Conservation (phyloP, 2,329 filamentous ascomycete genomes). For the Microcyclospora pomicola region DNA sequence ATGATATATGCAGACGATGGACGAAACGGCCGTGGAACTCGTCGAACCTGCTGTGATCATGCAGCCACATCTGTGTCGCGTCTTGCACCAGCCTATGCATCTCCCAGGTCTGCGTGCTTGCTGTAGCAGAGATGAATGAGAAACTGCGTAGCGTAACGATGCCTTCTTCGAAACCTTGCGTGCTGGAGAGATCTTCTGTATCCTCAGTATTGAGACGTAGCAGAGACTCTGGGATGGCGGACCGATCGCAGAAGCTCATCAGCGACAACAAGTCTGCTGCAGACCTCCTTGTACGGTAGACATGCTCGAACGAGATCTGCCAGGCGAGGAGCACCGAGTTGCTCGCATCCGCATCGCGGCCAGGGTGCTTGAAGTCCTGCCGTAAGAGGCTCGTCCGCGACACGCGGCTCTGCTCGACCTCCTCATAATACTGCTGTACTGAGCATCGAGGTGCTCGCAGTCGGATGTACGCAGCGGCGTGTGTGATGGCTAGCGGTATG, state of each 20-base stretch:
- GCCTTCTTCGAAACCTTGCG: conserved; percentile 6
- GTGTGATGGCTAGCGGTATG: conserved; percentile 23
- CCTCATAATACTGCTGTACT: conserved; percentile 25
- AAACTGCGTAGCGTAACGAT: conserved; percentile 4
- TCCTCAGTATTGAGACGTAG: conserved; percentile 7
- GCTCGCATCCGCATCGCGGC: conserved; percentile 6
- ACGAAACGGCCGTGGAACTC: conserved; percentile 15
- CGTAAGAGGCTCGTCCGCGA: conserved; percentile 11
- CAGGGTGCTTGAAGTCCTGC: conserved; percentile 1
- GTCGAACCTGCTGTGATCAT: conserved; percentile 14
- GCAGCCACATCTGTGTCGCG: conserved; percentile 24
- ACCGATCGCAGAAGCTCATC: conserved; percentile 34
- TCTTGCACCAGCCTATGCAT: conserved; percentile 26
- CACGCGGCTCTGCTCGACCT: conserved; percentile 23
- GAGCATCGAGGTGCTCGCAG: conserved; percentile 17
- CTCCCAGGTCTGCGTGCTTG: background rate
- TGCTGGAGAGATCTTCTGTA: background rate
- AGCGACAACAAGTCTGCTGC: conserved; percentile 32
- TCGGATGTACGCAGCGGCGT: conserved; percentile 23
- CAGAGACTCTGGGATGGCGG: conserved; percentile 27
- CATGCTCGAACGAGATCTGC: conserved; percentile 12
- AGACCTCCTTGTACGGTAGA: conserved; percentile 2
- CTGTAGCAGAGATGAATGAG: conserved; percentile 5
- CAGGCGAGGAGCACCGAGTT: conserved; percentile 11
- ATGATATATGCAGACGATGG: background rate